A percentile compares a stretch with the other conserved stretches of the same genome.
Evolutionary conservation across 2,329 filamentous ascomycete species (phyloP).

Genomic region (Pestalotiopsis sp.): DNA sequence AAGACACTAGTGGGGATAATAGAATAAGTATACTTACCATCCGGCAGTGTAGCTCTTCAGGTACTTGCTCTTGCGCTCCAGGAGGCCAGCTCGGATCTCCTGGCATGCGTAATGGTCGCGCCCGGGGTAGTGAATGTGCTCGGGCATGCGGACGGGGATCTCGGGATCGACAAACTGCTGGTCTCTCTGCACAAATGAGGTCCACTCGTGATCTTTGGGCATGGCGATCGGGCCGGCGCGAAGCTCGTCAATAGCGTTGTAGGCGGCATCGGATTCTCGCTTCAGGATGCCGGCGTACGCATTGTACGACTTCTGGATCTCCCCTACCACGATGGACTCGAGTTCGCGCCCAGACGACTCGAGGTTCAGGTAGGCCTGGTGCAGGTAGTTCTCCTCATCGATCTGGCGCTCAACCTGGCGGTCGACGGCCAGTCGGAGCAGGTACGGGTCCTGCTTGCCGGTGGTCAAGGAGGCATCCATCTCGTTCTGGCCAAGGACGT

Average conservation of each 20-base stretch:
- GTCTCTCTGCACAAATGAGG: constrained; percentile 76
- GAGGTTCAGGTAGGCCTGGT: constrained; percentile 93
- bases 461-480: constrained; percentile 73
- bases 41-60: constrained; percentile 95
- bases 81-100: constrained; percentile 85
- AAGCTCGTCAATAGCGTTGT: constrained; percentile 77
- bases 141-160: constrained; percentile 73
- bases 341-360: constrained; percentile 93
- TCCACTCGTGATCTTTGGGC: constrained; percentile 93
- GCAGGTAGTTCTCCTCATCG: constrained; percentile 96
- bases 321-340: constrained; percentile 93
- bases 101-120: constrained; percentile 80
- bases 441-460: constrained; percentile 90
- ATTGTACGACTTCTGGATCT: constrained; percentile 98
- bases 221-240: constrained; percentile 86
- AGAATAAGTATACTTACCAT: constrained; percentile 63
- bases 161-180: constrained; percentile 86
- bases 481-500: constrained; percentile 78
- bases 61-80: constrained; percentile 98
- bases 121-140: constrained; percentile 90
- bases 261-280: constrained; percentile 83
- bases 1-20: background rate
- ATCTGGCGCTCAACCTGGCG: constrained; percentile 90
- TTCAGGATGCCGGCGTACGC: constrained; percentile 90
- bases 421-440: constrained; percentile 84